Conservation (phyloP, 1,139 yeast species). For the Pichia sp. region DNA sequence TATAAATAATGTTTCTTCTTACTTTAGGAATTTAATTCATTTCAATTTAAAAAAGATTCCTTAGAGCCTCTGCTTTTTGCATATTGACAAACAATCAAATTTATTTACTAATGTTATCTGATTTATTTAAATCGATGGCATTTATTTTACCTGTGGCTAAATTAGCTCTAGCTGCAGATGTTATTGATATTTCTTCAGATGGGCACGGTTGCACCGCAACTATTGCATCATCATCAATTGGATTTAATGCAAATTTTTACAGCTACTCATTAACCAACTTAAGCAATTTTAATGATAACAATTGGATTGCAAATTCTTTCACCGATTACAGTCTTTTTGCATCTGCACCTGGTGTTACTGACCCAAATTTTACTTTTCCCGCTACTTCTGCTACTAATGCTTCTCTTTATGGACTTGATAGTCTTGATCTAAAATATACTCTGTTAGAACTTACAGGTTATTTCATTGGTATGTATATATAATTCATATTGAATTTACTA, state of each 20-base stretch:
- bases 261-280: constrained; percentile 7
- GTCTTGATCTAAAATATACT: constrained; percentile 6
- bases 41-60: too few relatives aligned
- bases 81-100: too few relatives aligned
- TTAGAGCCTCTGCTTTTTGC: too few relatives aligned
- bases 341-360: constrained; percentile 8
- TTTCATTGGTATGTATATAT: constrained; percentile 3
- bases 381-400: neutral
- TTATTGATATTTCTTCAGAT: neutral
- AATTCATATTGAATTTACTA: neutral
- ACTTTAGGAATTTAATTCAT: too few relatives aligned
- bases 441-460: constrained; percentile 12
- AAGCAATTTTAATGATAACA: constrained; percentile 3
- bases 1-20: too few relatives aligned
- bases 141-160: neutral
- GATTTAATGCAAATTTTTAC: constrained; percentile 11
- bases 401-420: constrained; percentile 3
- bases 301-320: constrained; percentile 7
- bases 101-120: neutral
- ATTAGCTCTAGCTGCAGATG: neutral
- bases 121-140: neutral
- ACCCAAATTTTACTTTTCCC: constrained; percentile 9
- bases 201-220: neutral
- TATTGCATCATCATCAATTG: neutral
- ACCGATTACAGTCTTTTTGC: constrained; percentile 1